Base-by-base conservation (phyloP, 208 protist genomes). In the Crithidia thermophila region DNA sequence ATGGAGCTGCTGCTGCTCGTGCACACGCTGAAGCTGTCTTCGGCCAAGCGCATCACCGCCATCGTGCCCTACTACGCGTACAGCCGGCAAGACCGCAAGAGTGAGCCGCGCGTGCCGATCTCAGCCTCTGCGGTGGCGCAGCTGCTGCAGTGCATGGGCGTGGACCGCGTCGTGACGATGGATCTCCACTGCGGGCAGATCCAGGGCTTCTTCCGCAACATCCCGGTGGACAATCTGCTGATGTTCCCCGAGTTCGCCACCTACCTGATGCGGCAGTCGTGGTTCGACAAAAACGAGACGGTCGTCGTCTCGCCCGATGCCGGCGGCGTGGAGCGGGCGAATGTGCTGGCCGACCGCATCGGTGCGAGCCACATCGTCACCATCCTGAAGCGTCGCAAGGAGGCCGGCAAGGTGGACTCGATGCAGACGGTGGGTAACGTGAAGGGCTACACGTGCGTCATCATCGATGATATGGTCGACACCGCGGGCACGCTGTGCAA, bases 391-490 rank as follows among this genome's bases (percentile, higher is more conserved):
- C 84, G 95, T 6, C 83, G 98, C 34, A 86, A 88, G 53, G 91
- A 97, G 81, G 91, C 94, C 0, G 97, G 97, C 34, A 90, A 97
- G 72, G 88, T 98, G 14, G 85, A 96, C 53, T 94, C 85, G 3
- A 98, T 98, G 91, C 88, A 98, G 67, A 93, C 98, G 0, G 97
- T 99, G 36, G 98, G 98, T 39, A 94, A 98, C 61, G 98, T 99
- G 16, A 46, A 87, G 58, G 97, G 94, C 42, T 98, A 97, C 77
- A 89, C 94, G 25, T 94, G 85, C 69, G 84, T 99, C 36, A 97
- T 99, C 40, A 81, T 98, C 23, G 98, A 99, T 57, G 98, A 99
- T 75, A 99, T 99, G 84, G 90, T 98, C 43, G 98, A 99, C 73
- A 99, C 98, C 9, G 97, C 88, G 3, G 95, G 96, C 30, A 98